These are phyloP conservation scores for Aphanomyces cochlioides DNA, from an alignment of 352 stramenopile species.

Conservation along the genomic window DNA sequence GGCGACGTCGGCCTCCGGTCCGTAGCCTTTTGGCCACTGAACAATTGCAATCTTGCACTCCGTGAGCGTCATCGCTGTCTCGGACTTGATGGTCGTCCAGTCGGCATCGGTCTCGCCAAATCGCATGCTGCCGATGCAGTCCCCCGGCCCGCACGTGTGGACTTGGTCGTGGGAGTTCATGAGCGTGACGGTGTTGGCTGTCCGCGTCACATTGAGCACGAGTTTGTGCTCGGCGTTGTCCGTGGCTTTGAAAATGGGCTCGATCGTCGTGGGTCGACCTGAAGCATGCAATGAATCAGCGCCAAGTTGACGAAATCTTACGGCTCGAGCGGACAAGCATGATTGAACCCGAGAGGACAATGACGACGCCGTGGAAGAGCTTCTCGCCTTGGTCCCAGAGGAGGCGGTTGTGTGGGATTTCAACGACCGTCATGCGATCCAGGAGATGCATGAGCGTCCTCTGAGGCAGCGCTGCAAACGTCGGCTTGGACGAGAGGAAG, in stretches of 20 bases:
- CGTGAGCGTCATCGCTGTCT: constrained; percentile 13
- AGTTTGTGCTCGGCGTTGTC: background rate
- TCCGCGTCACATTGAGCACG: constrained; percentile 11
- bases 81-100: background rate
- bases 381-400: constrained; percentile 23
- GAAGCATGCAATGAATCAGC: background rate
- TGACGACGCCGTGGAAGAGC: background rate
- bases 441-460: background rate
- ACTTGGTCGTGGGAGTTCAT: constrained; percentile 21
- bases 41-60: constrained; percentile 22
- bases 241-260: background rate
- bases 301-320: background rate
- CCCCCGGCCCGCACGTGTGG: background rate
- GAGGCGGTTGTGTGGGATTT: constrained; percentile 22
- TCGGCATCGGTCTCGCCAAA: background rate
- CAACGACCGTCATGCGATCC: constrained; percentile 24
- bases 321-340: constrained; percentile 20
- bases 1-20: background rate
- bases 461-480: constrained; percentile 15
- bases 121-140: constrained; percentile 17
- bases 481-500: constrained; percentile 2
- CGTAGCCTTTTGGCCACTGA: constrained; percentile 15
- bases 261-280: constrained; percentile 10
- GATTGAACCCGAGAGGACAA: constrained; percentile 16
- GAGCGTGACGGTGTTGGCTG: constrained; percentile 22